phyloP scores from a whole-genome alignment of 2,329 filamentous ascomycete species.

The Stagonosporopsis vannaccii region DNA sequence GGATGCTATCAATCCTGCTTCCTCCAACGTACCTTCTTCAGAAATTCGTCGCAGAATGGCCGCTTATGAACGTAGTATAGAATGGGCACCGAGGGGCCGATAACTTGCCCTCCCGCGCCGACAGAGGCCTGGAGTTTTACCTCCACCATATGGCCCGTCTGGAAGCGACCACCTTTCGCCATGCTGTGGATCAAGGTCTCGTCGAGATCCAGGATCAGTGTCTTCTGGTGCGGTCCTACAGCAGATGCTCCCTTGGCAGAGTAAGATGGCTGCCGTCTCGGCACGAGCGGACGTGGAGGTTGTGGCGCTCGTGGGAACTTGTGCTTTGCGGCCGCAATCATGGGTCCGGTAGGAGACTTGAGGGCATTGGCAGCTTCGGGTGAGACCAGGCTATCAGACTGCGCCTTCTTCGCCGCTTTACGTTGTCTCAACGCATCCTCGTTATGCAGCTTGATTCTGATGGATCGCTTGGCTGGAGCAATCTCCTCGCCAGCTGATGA shows the following conservation, averaged over 20 bases:
- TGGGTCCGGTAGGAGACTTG: conserved; percentile 90
- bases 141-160: conserved; percentile 98
- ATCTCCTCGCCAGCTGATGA: conserved; percentile 66
- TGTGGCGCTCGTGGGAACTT: conserved; percentile 90
- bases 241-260: conserved; percentile 53
- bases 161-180: conserved; percentile 94
- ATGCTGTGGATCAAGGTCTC: conserved; percentile 98
- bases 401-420: conserved; percentile 71
- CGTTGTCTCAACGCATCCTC: conserved; percentile 78
- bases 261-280: conserved; percentile 88
- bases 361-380: conserved; percentile 69
- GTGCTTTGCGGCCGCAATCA: conserved; percentile 60
- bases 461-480: conserved; percentile 76
- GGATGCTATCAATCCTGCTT: neutral
- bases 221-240: conserved; percentile 72
- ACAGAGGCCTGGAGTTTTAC: conserved; percentile 82
- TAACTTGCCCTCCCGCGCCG: conserved; percentile 69
- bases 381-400: conserved; percentile 48
- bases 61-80: conserved; percentile 99
- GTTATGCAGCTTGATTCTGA: conserved; percentile 87
- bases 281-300: conserved; percentile 88
- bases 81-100: conserved; percentile 92
- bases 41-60: conserved; percentile 94
- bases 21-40: conserved; percentile 71
- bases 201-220: conserved; percentile 91